These are phyloP conservation scores for Phalaenopsis aphrodite DNA, from an alignment of 106 monocot species.

Conservation along the genomic window DNA sequence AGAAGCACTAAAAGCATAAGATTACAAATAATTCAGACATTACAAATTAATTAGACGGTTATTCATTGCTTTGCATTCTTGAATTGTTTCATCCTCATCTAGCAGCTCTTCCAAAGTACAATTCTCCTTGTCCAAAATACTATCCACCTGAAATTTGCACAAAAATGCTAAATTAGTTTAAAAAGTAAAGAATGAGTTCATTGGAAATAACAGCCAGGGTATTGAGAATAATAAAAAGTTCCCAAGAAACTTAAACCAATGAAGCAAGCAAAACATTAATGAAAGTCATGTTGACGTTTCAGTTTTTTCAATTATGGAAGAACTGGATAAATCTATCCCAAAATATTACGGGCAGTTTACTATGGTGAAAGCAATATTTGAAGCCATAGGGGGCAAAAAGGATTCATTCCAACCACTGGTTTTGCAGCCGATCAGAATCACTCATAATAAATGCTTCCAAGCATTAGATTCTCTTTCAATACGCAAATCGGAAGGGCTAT, in stretches of 20 bases:
- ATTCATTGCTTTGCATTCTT: constrained; percentile 30
- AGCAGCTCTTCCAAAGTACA: constrained; percentile 39
- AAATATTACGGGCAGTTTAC: not conserved
- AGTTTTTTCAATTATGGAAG: not conserved
- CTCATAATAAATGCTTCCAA: too few relatives aligned
- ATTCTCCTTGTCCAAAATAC: constrained; percentile 32
- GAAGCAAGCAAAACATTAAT: not conserved
- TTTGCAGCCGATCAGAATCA: too few relatives aligned
- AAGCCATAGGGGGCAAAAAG: too few relatives aligned
- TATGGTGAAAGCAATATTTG: too few relatives aligned
- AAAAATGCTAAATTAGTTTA: not conserved
- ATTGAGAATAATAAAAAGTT: not conserved
- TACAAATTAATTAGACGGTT: constrained; percentile 32
- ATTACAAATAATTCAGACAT: not conserved
- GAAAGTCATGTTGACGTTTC: not conserved
- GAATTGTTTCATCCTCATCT: constrained; percentile 37
- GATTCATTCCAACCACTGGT: too few relatives aligned
- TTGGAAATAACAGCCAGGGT: not conserved
- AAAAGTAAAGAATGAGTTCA: not conserved
- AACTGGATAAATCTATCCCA: not conserved
- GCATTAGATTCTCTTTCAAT: too few relatives aligned
- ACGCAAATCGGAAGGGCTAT: too few relatives aligned
- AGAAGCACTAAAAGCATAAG: not conserved
- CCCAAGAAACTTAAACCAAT: not conserved
- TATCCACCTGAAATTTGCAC: constrained; percentile 24